Base-by-base conservation (phyloP, 2,329 filamentous ascomycete species). In the Cladophialophora chaetospira region DNA sequence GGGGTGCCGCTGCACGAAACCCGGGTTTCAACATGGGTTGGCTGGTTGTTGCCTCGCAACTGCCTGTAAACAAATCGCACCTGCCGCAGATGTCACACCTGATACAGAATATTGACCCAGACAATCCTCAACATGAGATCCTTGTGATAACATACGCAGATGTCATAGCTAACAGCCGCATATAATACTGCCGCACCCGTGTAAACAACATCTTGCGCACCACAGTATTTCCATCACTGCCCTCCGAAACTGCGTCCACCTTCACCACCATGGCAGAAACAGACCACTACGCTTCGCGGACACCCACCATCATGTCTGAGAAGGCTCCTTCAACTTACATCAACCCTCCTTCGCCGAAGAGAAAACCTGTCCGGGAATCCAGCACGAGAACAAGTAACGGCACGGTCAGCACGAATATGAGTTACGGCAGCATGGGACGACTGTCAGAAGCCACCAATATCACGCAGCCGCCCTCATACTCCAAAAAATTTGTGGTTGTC, bases 401-500 rank as follows among this genome's bases (percentile, higher is more conserved):
- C 71, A 96, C 90, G 62, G 88, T 91, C 73, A 93, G 88, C 81
- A 96, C 91, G 64, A 87, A 86, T 72, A 86, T 86, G 76, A 93
- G 88, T 75, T 81, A 83, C 44, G 87, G 86, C 59, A 79, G 78
- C 50, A 88, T 85, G 47, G 88, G 87, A 67, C 82, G 86, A 69
- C 87, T 92, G 73, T 92, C 89, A 45, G 84, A 88, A 58, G 86
- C 82, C 60, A 97, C 93, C 51, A 87, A 90, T 73, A 84, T 93
- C 75, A 97, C 93, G 47, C 91, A 96, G 71, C 90, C 89, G 21
- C 92, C 93, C 3, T 84, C 90, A 55, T 97, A 94, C 77, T 97
- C 93, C 66, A 99, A 99, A 82, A 99, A 99, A 82, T 94, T 99
- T 71, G 94, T 99, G 42, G 94, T 99, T 49, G 94, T 99, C 43